Evolutionary conservation across 371 early-diverging fungal genomes (phyloP), one percentile per base, ranked within the genome.

Genomic region (Rhizomucor miehei): DNA sequence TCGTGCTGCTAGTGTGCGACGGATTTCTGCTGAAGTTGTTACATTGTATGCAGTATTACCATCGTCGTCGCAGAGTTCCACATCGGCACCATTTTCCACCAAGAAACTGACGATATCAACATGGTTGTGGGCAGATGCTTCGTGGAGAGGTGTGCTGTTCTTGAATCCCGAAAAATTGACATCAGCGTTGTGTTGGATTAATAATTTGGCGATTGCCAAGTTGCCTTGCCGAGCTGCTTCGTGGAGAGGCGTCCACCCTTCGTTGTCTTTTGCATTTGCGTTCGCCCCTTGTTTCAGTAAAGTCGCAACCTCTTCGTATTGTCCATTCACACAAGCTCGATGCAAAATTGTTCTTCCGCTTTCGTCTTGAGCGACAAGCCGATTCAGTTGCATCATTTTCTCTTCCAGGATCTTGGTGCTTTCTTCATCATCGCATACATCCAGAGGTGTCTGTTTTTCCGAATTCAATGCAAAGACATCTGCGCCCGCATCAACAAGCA

Each of bases 231-330:
- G 69, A 23, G 87, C 80, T 4, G 95, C 93, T 56, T 87, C 90
- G 39, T 94, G 96, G 20, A 94, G 57, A 6, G 95, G 89, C 3
- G 92, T 89, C 82, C 86, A 88, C 20, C 44, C 29, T 4, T 76
- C 75, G 59, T 84, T 65, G 60, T 92, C 93, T 3, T 66, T 67
- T 21, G 72, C 78, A 59, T 89, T 86, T 17, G 92, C 79, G 48
- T 91, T 85, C 0, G 90, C 89, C 19, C 96, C 96, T 50, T 81
- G 77, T 44, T 61, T 83, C 48, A 56, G 47, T 25, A 73, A 48
- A 3, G 21, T 23, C 0, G 57, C 52, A 2, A 58, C 57, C 10
- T 61, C 62, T 34, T 65, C 67, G n/a, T 61, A 59, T 16, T 50
- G 49, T 12, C 57, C 66, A 9, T 57, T 46, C 6, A 57, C 49